Conservation (phyloP, 305 asterid species). For the Lippia alba region DNA sequence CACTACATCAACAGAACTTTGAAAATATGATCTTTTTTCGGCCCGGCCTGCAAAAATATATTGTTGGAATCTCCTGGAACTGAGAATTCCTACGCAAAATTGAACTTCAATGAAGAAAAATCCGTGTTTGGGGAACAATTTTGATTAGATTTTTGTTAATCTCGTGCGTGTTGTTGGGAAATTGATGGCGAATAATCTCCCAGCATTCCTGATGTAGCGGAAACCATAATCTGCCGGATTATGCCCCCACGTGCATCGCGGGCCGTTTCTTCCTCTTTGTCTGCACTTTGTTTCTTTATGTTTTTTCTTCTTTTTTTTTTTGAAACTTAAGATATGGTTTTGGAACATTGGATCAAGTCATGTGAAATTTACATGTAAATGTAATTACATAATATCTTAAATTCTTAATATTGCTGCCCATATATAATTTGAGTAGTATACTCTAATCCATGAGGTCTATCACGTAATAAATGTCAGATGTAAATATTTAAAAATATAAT, state of each 20-base stretch:
- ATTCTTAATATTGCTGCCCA: no score
- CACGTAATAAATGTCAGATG: no score
- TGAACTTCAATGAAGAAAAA: background rate
- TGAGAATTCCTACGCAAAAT: background rate
- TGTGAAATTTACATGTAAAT: no score
- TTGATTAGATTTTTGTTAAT: background rate
- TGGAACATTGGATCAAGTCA: no score
- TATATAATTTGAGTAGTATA: no score
- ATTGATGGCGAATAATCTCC: constrained; percentile 14
- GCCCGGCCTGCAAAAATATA: background rate
- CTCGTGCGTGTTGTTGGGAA: background rate
- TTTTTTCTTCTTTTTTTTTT: background rate
- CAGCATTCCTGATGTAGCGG: constrained; percentile 31
- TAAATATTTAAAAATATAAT: no score
- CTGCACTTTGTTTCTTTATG: background rate
- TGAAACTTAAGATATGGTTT: background rate
- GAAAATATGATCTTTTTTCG: background rate
- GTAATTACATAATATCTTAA: no score
- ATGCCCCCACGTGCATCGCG: constrained; percentile 23
- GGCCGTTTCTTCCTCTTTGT: no score
- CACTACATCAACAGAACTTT: constrained; percentile 1
- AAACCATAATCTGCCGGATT: background rate
- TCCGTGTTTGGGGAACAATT: background rate
- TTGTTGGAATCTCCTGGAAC: background rate
- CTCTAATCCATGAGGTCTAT: no score